Percentiles rank a stretch among this genome's conserved stretches.
Evolutionary conservation across 768 basidiomycete species (phyloP).

Genomic region (Mycena indigotica): DNA sequence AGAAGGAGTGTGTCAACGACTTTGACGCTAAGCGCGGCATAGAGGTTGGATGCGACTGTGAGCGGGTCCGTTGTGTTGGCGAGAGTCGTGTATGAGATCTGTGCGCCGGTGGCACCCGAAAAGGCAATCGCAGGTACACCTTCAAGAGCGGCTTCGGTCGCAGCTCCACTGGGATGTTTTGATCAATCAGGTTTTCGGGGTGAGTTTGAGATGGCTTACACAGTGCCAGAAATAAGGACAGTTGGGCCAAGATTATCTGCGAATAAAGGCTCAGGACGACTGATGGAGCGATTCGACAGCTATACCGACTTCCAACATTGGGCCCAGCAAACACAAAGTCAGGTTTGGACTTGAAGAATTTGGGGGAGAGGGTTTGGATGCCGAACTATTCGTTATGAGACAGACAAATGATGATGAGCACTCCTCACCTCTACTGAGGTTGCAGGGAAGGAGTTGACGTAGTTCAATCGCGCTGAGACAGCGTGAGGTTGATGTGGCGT

Average conservation of each 20-base stretch:
- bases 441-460: neutral
- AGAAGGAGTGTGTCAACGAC: slow-evolving; percentile 24
- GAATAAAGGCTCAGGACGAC: neutral
- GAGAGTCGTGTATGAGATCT: neutral
- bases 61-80: neutral
- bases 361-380: neutral
- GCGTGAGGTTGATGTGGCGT: neutral
- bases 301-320: neutral
- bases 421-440: neutral
- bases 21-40: slow-evolving; percentile 21
- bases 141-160: slow-evolving; percentile 48
- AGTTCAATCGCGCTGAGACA: neutral
- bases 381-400: neutral
- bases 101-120: slow-evolving; percentile 25
- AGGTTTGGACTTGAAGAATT: neutral
- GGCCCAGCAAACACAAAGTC: neutral
- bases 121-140: slow-evolving; percentile 35
- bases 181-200: neutral
- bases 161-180: slow-evolving; percentile 45
- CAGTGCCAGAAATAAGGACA: neutral
- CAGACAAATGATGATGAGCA: neutral
- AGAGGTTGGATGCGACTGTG: slow-evolving; percentile 3
- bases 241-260: neutral
- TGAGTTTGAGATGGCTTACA: neutral
- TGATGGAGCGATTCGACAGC: neutral